Evolutionary conservation across 345 rosid species (phyloP), one percentile per base, ranked within the genome.

Genomic region (Trapa incisa): DNA sequence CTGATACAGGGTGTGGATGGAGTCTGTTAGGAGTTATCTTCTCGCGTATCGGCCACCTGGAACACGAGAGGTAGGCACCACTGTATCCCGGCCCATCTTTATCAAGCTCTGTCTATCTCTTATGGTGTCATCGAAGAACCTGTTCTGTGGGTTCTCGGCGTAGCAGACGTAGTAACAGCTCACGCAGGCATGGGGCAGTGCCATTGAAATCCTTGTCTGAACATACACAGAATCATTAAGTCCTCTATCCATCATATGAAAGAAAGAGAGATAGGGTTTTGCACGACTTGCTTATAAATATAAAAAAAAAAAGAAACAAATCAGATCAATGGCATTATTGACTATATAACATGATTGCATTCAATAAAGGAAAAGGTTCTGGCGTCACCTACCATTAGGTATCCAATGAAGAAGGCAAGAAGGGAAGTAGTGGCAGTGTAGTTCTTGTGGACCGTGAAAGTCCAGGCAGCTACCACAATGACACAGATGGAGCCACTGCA

Each of bases 121-220:
- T 77, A 95, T 95, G 1, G 86, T 78, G 60, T 71, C 62, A 47
- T 86, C 99, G 15, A 89, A 91, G 45, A 95, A 70, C 74, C 89
- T 81, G 79, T 73, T 87, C 0, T 80, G 81, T 1, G 97, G 89
- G 76, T 83, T 95, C 66, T 91, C 98, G 0, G 99, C 96, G 32
- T 89, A 95, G 85, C 98, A 95, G 12, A 78, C 87, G 70, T 91
- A 91, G 84, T 89, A 95, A 75, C 99, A 87, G 76, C 94, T 83
- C 80, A 89, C 96, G 65, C 96, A 95, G 47, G 97, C 99, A 47
- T 89, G 94, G 10, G 96, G 97, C 82, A 91, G 52, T 76, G 96
- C 97, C 99, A 91, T 95, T 14, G 97, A 84, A 57, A 95, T 95
- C 85, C 97, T 88, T 0, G 96, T 86, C 97, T 93, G 94, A 13